Conservation (phyloP, 2,329 filamentous ascomycete species). For the Phialophora macrospora region DNA sequence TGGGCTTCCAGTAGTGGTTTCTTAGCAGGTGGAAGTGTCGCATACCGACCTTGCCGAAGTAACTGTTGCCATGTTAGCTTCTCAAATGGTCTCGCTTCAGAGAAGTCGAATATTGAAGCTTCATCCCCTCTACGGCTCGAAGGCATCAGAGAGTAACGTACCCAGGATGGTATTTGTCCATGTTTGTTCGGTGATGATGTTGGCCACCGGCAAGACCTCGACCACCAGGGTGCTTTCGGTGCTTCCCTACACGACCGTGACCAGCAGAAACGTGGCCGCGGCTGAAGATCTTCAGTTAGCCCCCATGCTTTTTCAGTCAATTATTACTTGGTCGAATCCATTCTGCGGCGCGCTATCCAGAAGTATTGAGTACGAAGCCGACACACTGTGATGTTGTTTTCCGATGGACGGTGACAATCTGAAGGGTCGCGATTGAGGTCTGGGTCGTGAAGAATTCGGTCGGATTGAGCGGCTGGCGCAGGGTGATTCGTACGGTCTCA, state of each 20-base stretch:
- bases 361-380: not conserved
- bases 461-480: constrained; percentile 32
- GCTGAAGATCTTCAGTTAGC: constrained; percentile 56
- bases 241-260: constrained; percentile 98
- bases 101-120: not conserved
- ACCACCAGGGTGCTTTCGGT: constrained; percentile 87
- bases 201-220: constrained; percentile 95
- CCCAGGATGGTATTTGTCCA: constrained; percentile 95
- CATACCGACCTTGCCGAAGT: constrained; percentile 87
- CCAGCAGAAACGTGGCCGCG: constrained; percentile 98
- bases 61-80: constrained; percentile 31
- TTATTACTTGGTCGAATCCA: not conserved
- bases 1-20: constrained; percentile 98
- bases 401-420: not conserved
- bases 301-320: constrained; percentile 21
- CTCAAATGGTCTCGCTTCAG: not conserved
- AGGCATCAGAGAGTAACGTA: constrained; percentile 74
- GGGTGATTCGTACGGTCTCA: constrained; percentile 18
- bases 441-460: constrained; percentile 8
- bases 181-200: constrained; percentile 96
- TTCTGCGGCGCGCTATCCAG: constrained; percentile 1
- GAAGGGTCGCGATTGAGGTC: not conserved
- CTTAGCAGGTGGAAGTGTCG: constrained; percentile 94
- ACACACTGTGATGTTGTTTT: not conserved
- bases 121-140: not conserved